A percentile compares a stretch with the other conserved stretches of the same genome.
Evolutionary conservation across 441 rosid species (phyloP).

Genomic region (Biscutella laevigata): DNA sequence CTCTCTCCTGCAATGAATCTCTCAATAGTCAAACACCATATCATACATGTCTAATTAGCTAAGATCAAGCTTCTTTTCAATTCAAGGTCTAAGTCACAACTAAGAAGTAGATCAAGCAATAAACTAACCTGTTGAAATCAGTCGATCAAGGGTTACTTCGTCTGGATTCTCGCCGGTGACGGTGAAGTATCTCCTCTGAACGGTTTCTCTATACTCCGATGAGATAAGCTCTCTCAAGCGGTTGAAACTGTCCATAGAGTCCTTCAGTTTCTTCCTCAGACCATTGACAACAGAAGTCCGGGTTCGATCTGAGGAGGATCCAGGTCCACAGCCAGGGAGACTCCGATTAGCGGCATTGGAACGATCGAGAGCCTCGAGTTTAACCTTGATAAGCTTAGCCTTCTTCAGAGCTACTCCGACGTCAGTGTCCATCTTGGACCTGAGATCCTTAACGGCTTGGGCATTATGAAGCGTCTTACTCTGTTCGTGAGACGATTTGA

Average conservation of each 20-base stretch:
- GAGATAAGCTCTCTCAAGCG: conserved; percentile 52
- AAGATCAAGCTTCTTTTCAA: too few species aligned
- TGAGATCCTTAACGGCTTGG: conserved; percentile 51
- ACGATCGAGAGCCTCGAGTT: too few species aligned
- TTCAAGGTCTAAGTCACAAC: too few species aligned
- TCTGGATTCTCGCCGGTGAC: conserved; percentile 69
- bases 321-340: conserved; percentile 74
- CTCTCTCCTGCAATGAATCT: conserved; percentile 97
- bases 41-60: too few species aligned
- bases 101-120: too few species aligned
- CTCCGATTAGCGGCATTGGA: conserved; percentile 51
- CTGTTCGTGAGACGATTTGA: conserved; percentile 68
- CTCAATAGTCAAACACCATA: conserved; percentile 50
- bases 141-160: too few species aligned
- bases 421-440: conserved; percentile 56
- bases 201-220: conserved; percentile 67
- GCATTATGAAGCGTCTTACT: conserved; percentile 67
- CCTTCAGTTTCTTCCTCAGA: conserved; percentile 76
- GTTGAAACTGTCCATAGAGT: conserved; percentile 72
- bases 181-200: conserved; percentile 71
- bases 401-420: conserved; percentile 64
- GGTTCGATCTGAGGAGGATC: conserved; percentile 76
- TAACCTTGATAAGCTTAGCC: too few species aligned
- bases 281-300: conserved; percentile 74
- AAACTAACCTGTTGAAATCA: too few species aligned